Evolutionary conservation across 1,139 yeast genomes (phyloP).

Genomic region (Ashbya aceris): DNA sequence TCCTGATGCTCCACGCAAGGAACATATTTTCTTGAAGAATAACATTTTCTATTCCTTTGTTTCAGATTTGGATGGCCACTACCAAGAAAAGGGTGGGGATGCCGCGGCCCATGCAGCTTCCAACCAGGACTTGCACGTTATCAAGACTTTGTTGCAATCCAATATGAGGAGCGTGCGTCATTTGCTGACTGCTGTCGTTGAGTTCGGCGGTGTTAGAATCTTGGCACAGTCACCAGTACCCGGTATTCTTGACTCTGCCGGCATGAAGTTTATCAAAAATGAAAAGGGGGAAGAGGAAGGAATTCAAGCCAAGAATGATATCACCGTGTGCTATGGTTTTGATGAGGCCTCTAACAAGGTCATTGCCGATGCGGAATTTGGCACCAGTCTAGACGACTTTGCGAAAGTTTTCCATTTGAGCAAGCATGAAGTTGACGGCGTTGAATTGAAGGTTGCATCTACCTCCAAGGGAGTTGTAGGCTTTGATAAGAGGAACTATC

Average conservation of each 20-base stretch:
- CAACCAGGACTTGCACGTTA: slow-evolving; percentile 68
- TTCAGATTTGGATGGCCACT: slow-evolving; percentile 61
- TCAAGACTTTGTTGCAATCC: slow-evolving; percentile 57
- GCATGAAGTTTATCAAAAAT: slow-evolving; percentile 27
- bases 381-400: slow-evolving; percentile 48
- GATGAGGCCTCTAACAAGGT: slow-evolving; percentile 46
- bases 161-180: slow-evolving; percentile 59
- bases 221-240: slow-evolving; percentile 96
- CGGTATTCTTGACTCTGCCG: slow-evolving; percentile 58
- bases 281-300: slow-evolving; percentile 28
- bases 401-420: slow-evolving; percentile 75
- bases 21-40: slow-evolving; percentile 63
- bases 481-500: slow-evolving; percentile 73
- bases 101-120: slow-evolving; percentile 81
- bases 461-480: slow-evolving; percentile 84
- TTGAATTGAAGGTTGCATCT: slow-evolving; percentile 55
- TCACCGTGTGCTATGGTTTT: slow-evolving; percentile 51
- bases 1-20: slow-evolving; percentile 54
- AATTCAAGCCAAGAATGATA: slow-evolving; percentile 26
- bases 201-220: slow-evolving; percentile 79
- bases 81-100: slow-evolving; percentile 62
- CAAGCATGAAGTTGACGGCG: slow-evolving; percentile 48
- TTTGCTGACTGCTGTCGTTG: slow-evolving; percentile 74
- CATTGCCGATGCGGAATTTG: slow-evolving; percentile 41
- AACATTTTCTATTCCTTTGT: slow-evolving; percentile 84